phyloP scores from a whole-genome alignment of 1,284 basidiomycete species.

The Vanrija humicola region DNA sequence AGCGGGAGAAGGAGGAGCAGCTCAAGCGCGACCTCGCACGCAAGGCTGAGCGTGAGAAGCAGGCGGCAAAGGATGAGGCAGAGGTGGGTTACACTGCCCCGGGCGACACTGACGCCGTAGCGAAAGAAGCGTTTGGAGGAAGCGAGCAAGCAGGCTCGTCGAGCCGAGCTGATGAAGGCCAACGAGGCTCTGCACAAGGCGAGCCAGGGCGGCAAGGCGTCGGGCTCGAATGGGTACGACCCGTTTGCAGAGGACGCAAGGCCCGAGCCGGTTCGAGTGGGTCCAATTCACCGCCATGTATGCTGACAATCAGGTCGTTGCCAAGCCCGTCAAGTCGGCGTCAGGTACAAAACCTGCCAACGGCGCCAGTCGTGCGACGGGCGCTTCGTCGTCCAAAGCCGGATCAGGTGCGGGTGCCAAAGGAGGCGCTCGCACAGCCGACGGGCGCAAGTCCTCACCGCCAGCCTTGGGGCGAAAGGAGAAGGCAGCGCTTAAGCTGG shows the following conservation, averaged over 20 bases:
- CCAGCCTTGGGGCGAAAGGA: conserved; percentile 35
- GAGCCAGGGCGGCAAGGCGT: conserved; percentile 1
- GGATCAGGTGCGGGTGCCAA: background rate
- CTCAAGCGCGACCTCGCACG: conserved; percentile 33
- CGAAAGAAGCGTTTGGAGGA: conserved; percentile 32
- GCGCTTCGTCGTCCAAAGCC: background rate
- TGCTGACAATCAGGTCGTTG: background rate
- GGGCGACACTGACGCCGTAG: conserved; percentile 6
- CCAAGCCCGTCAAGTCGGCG: background rate
- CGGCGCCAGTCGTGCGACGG: background rate
- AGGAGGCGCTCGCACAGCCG: background rate
- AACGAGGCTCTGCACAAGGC: conserved; percentile 28
- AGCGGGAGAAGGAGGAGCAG: conserved; percentile 36
- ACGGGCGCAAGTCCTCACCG: conserved; percentile 13
- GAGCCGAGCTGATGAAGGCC: conserved; percentile 34
- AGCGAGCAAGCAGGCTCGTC: conserved; percentile 33
- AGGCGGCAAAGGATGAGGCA: conserved; percentile 35
- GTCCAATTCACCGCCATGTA: background rate
- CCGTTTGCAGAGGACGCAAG: conserved; percentile 41
- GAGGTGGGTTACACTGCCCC: conserved; percentile 26
- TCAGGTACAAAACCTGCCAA: background rate
- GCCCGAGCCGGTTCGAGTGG: conserved; percentile 13
- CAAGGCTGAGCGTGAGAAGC: conserved; percentile 35
- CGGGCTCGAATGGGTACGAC: conserved; percentile 25
- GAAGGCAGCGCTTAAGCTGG: conserved; percentile 17